Base-by-base conservation (phyloP, 768 basidiomycete genomes). In the Boletellus ananiceps region DNA sequence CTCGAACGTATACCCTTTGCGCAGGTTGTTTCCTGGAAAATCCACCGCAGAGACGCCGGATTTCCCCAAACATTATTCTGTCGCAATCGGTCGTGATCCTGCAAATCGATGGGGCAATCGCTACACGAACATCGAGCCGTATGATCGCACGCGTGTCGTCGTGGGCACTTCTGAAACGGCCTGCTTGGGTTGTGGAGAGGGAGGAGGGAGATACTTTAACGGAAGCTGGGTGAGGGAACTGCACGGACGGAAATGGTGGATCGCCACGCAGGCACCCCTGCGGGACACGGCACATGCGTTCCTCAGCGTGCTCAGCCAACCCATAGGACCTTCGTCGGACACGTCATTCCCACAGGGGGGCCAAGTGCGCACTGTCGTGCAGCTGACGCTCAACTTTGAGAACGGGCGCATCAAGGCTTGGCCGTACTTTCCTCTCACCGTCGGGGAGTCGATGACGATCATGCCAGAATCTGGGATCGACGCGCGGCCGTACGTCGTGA, bases 151-250 rank as follows among this genome's bases (percentile, higher is more conserved):
- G 0, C 78, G 88, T 14, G 82, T 91, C 27, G 61, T 79, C n/a
- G 73, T 83, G 14, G 70, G 70, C 12, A 55, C 58, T 11, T 55
- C 60, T 33, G 56, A 45, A 15, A 34, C 38, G 16, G 47, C 52
- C 9, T 59, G 44, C 41, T 31, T 57, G 19, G 54, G 57, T 16
- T 57, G 54, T 48, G 57, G 62, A 3, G 59, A 62, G 33, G 66
- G 54, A 25, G 41, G 60, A 0, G 76, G 77, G 12, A 69, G 78
- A 41, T 94, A 93, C 64, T 63, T 94, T 32, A 93, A 94, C 58
- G 92, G 86, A 13, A 89, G 79, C 59, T 93, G 90, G 86, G 83
- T 93, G n/a, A 72, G 77, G 39, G 92, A 93, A 61, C 68, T 74
- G 23, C 77, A 71, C 43, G 87, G 91, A 7, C 76, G 75, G 29